Base-by-base conservation (phyloP, 129 eudicot genomes). In the Oenanthe sinensis region DNA sequence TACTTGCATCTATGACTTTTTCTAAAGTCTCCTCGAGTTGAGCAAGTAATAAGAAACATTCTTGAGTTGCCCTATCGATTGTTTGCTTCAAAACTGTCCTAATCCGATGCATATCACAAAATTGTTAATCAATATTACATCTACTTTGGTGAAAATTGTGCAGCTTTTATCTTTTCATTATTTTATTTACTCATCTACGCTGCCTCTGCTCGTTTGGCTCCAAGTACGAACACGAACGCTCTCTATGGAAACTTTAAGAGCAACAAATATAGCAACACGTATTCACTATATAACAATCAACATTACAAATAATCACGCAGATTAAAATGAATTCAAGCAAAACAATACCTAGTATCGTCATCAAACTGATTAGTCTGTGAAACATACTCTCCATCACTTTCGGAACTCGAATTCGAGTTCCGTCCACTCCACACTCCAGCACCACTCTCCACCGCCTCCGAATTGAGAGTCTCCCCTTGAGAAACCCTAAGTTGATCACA, bases 311-410 rank as follows among this genome's bases (percentile, higher is more conserved):
- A 30, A 67, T 12, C 3, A 30, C 17, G 5, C 19, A 4, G 3
- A 67, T 67, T 4, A 67, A 30, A 67, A 14, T 33, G 4, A 67
- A 67, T 67, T 14, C 10, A 0, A 20, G 3, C 7, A 8, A 44
- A 74, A 74, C 3, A 48, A 71, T 81, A 89, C 97, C 90, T 89
- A 7, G 88, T 82, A 46, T 87, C 89, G 63, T 89, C 93, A 47
- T 87, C 89, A 74, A 84, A 86, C 79, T 73, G 83, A 52, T 45
- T 77, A 33, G 79, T 82, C 75, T 84, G 83, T 3, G 83, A 47
- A 67, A 74, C 82, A 81, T 76, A 85, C 11, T 69, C 46, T 19
- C 81, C 89, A 11, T 89, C 95, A 74, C 97, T 88, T 40, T 78
- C 91, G 37, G 91, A 86, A 67, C 89, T 89, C 28, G 90, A 84